Evolutionary conservation across 2,329 filamentous ascomycete species (phyloP), one percentile per base, ranked within the genome.

Genomic region (Ilyonectria sp.): DNA sequence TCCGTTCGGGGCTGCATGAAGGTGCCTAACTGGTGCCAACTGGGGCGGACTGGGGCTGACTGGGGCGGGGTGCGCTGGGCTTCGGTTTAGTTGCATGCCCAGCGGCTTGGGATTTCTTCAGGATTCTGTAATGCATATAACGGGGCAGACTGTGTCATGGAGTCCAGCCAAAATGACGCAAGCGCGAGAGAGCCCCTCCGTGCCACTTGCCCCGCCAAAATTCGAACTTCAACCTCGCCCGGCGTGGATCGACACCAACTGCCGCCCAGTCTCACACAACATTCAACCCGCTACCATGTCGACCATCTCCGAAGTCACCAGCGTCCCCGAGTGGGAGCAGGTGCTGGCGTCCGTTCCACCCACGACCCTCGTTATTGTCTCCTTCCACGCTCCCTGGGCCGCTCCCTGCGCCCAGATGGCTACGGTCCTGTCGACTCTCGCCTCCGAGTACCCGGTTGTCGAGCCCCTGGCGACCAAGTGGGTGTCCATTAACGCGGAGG

Each of bases 331-430:
- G 75, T 98, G 96, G 90, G 86, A 91, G 72, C 83, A 89, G 72
- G 87, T 92, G 78, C 85, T 93, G 69, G 85, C 86, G 69, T 86
- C 89, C 47, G 86, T 95, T 15, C 89, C 93, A 11, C 78, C 91
- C 2, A 88, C 91, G 17, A 90, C 93, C 17, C 89, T 98, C 67
- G 87, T 95, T 70, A 87, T 98, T 77, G 90, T 97, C 78, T 98
- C 95, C 80, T 99, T 99, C 86, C 93, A 98, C 81, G 94, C 96
- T 21, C 93, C 95, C 72, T 99, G 96, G 96, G 96, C 96, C 33
- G 94, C 94, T 67, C 96, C 96, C 52, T 98, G 96, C 86, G 91
- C 93, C 70, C 94, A 98, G 83, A 98, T 98, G 95, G 90, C 89
- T 74, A 93, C 91, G 57, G 93, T 98, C 74, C 90, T 99, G 71